These are phyloP conservation scores for Pisolithus thermaeus DNA, from an alignment of 1,284 basidiomycete species.

Conservation along the genomic window DNA sequence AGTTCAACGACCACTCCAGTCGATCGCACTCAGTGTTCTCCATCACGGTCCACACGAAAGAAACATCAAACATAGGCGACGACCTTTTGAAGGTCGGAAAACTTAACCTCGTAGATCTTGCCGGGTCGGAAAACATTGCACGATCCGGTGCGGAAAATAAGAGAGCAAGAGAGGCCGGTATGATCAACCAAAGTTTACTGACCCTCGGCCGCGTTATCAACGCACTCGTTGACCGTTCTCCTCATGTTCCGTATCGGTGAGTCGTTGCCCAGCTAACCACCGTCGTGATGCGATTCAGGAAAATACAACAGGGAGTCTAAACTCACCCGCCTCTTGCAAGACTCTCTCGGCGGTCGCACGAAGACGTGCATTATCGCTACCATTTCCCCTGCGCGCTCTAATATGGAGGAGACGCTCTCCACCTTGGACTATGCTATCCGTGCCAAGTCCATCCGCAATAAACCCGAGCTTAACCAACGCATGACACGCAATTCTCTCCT, in stretches of 20 bases:
- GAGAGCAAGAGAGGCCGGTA: constrained; percentile 93
- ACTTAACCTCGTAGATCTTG: constrained; percentile 94
- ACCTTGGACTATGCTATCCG: constrained; percentile 97
- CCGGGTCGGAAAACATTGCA: constrained; percentile 97
- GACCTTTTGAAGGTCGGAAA: constrained; percentile 93
- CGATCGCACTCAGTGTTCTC: constrained; percentile 99
- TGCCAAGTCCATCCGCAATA: constrained; percentile 94
- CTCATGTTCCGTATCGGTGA: constrained; percentile 92
- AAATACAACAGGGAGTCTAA: constrained; percentile 69
- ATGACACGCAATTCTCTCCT: constrained; percentile 90
- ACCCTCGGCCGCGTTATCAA: constrained; percentile 98
- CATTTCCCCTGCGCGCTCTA: constrained; percentile 84
- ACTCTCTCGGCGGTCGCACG: constrained; percentile 96
- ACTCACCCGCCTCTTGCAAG: constrained; percentile 95
- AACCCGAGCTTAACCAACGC: constrained; percentile 92
- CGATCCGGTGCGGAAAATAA: constrained; percentile 94
- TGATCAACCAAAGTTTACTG: constrained; percentile 97
- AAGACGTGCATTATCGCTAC: constrained; percentile 99
- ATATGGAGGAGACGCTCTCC: constrained; percentile 96
- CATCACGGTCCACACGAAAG: constrained; percentile 91
- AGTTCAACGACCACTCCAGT: constrained; percentile 96
- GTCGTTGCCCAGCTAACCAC: constrained; percentile 12
- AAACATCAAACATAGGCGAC: constrained; percentile 73
- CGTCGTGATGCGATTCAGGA: constrained; percentile 1
- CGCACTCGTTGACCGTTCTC: constrained; percentile 87